phyloP scores from a whole-genome alignment of 2,329 filamentous ascomycete species.

The Didymella lethalis region DNA sequence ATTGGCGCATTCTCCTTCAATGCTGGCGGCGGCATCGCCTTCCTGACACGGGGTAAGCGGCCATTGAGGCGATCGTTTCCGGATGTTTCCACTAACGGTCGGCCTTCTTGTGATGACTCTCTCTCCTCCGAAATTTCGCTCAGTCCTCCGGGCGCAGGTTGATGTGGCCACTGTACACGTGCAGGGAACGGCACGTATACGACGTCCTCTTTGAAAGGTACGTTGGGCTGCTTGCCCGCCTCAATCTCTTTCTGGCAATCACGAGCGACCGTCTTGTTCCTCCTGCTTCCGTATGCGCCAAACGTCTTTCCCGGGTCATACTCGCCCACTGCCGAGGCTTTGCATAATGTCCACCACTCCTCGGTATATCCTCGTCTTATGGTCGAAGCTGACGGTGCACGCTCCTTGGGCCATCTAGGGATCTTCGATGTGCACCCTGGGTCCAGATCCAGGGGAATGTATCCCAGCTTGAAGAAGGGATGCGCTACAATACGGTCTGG shows the following conservation, averaged over 20 bases:
- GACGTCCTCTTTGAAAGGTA: slow-evolving; percentile 58
- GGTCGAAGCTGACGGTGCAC: slow-evolving; percentile 54
- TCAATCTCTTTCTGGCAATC: slow-evolving; percentile 60
- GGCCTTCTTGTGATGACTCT: slow-evolving; percentile 50
- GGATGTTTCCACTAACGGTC: slow-evolving; percentile 55
- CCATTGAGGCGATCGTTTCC: slow-evolving; percentile 53
- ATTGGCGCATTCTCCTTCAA: slow-evolving; percentile 51
- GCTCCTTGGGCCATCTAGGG: slow-evolving; percentile 58
- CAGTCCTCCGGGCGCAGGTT: slow-evolving; percentile 40
- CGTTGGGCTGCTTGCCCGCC: slow-evolving; percentile 56
- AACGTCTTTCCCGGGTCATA: slow-evolving; percentile 57
- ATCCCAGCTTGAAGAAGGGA: slow-evolving; percentile 78
- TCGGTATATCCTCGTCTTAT: slow-evolving; percentile 59
- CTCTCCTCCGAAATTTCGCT: slow-evolving; percentile 53
- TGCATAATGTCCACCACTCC: slow-evolving; percentile 61
- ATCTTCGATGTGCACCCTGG: slow-evolving; percentile 54
- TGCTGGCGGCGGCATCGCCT: slow-evolving; percentile 37
- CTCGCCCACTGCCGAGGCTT: slow-evolving; percentile 60
- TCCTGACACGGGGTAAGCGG: slow-evolving; percentile 33
- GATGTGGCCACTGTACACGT: slow-evolving; percentile 49
- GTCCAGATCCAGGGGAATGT: slow-evolving; percentile 67
- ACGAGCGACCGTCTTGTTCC: slow-evolving; percentile 58
- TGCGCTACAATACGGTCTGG: slow-evolving; percentile 82
- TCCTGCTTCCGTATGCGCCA: slow-evolving; percentile 56
- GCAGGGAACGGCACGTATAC: slow-evolving; percentile 59